phyloP scores from a whole-genome alignment of 2,329 filamentous ascomycete genomes.

The Alternaria angustiovoidea region DNA sequence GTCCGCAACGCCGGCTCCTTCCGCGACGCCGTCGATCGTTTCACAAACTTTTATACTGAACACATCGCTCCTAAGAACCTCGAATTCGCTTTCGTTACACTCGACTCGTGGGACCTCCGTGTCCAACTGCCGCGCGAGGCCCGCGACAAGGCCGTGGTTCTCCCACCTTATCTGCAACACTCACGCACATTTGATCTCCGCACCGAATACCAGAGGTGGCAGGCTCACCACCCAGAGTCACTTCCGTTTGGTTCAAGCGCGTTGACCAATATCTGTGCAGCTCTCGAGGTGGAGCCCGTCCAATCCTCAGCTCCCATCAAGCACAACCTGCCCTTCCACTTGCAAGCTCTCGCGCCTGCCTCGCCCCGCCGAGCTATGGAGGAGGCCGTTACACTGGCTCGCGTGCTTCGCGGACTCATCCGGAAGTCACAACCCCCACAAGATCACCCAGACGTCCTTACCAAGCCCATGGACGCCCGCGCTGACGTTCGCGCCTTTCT shows the following conservation, averaged over 20 bases:
- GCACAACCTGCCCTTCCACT: constrained; percentile 96
- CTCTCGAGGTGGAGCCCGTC: constrained; percentile 95
- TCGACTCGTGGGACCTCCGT: constrained; percentile 97
- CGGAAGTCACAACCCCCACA: constrained; percentile 94
- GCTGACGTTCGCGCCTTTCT: constrained; percentile 97
- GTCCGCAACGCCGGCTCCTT: constrained; percentile 97
- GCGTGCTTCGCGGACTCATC: constrained; percentile 90
- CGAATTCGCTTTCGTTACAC: constrained; percentile 97
- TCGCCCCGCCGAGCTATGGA: constrained; percentile 97
- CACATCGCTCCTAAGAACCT: constrained; percentile 89
- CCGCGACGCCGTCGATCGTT: constrained; percentile 93
- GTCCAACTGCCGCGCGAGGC: constrained; percentile 97
- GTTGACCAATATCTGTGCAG: constrained; percentile 96
- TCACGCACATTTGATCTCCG: constrained; percentile 96
- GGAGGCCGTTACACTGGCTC: constrained; percentile 91
- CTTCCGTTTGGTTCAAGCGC: constrained; percentile 95
- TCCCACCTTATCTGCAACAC: constrained; percentile 96
- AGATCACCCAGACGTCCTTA: constrained; percentile 94
- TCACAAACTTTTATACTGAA: constrained; percentile 92
- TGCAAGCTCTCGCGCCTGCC: constrained; percentile 93
- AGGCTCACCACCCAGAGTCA: constrained; percentile 97
- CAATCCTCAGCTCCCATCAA: constrained; percentile 98
- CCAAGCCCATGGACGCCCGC: constrained; percentile 93
- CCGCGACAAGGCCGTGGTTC: constrained; percentile 95
- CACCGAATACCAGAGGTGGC: constrained; percentile 98